Percentiles rank a stretch among this genome's conserved stretches.
These are phyloP conservation scores for Crassisporium funariophilum DNA, from an alignment of 768 basidiomycete genomes.

Conservation along the genomic window DNA sequence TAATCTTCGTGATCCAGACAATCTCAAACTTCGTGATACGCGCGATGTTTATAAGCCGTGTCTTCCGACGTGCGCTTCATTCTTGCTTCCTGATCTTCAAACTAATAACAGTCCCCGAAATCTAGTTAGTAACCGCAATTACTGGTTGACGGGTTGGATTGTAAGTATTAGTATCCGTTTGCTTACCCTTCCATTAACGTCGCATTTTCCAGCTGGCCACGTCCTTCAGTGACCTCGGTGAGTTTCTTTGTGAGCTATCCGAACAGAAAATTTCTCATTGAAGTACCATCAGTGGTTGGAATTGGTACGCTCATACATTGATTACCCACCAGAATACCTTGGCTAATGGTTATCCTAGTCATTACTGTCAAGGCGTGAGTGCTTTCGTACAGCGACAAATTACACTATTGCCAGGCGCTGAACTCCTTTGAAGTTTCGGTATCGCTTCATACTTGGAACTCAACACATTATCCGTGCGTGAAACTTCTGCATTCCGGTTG, in stretches of 20 bases:
- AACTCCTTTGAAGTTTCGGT: conserved; percentile 30
- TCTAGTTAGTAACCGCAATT: conserved; percentile 50
- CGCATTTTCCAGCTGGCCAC: conserved; percentile 28
- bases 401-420: background rate
- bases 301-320: conserved; percentile 32
- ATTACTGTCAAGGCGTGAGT: conserved; percentile 57
- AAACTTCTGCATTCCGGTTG: background rate
- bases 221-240: conserved; percentile 51
- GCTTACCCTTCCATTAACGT: background rate
- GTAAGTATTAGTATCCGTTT: conserved; percentile 36
- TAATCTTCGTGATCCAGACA: conserved; percentile 33
- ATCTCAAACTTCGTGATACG: conserved; percentile 53
- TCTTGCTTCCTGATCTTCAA: background rate
- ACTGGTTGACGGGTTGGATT: conserved; percentile 43
- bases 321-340: background rate
- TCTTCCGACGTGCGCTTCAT: conserved; percentile 48
- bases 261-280: background rate
- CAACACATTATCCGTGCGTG: conserved; percentile 38
- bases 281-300: conserved; percentile 33
- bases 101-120: background rate
- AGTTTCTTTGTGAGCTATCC: conserved; percentile 10
- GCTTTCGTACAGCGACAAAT: background rate
- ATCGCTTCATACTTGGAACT: conserved; percentile 40
- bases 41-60: conserved; percentile 50
- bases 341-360: conserved; percentile 31